These are phyloP conservation scores for Albifimbria verrucaria DNA, from an alignment of 2,329 filamentous ascomycete species.

Conservation along the genomic window DNA sequence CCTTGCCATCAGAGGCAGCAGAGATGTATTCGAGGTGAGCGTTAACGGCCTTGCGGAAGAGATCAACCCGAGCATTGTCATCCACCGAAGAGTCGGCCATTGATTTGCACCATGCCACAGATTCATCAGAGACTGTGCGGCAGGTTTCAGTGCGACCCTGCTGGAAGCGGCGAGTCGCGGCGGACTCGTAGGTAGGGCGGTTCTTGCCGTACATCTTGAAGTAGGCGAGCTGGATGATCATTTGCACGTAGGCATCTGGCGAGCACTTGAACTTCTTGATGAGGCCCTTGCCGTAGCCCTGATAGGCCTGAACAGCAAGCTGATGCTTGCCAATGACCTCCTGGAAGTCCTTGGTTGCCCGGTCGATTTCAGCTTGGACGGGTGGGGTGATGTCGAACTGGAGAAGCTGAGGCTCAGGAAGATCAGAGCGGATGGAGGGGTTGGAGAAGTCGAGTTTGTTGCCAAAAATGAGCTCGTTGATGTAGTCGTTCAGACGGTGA, in stretches of 20 bases:
- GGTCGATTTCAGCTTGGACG: conserved; percentile 73
- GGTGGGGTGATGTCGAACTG: conserved; percentile 75
- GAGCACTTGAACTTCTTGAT: conserved; percentile 99
- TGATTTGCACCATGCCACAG: conserved; percentile 82
- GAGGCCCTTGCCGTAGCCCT: conserved; percentile 94
- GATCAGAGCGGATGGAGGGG: conserved; percentile 71
- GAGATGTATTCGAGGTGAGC: conserved; percentile 88
- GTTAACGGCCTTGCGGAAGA: conserved; percentile 79
- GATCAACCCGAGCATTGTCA: conserved; percentile 62
- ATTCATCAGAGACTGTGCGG: conserved; percentile 86
- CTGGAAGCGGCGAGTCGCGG: conserved; percentile 91
- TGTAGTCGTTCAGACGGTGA: conserved; percentile 92
- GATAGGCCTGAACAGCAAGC: conserved; percentile 90
- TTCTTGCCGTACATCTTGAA: conserved; percentile 99
- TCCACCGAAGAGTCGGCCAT: conserved; percentile 69
- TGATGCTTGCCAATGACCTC: conserved; percentile 83
- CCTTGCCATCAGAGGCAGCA: conserved; percentile 86
- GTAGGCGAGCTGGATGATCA: conserved; percentile 98
- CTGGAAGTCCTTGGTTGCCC: conserved; percentile 74
- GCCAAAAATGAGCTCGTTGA: conserved; percentile 87
- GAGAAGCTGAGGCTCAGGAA: conserved; percentile 76
- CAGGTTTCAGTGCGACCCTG: conserved; percentile 95
- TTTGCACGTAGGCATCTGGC: conserved; percentile 95
- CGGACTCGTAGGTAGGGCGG: conserved; percentile 95
- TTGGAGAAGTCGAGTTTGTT: conserved; percentile 91